phyloP scores from a whole-genome alignment of 176 grass and related monocot genomes.

The Triticum turgidum region DNA sequence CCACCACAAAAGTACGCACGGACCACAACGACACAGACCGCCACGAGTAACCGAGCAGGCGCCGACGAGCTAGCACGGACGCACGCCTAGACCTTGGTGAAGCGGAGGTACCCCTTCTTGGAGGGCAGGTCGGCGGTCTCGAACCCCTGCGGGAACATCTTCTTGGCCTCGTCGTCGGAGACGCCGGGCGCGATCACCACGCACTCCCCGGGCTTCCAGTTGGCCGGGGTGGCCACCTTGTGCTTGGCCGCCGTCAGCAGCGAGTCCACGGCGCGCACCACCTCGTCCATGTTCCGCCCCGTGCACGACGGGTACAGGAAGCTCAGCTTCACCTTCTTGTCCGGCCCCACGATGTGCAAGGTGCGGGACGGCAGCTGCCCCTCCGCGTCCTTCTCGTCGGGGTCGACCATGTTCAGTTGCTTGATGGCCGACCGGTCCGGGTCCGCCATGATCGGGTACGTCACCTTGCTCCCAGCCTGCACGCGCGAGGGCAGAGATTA shows the following conservation, averaged over 20 bases:
- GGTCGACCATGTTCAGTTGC: conserved; percentile 91
- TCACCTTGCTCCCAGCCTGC: conserved; percentile 43
- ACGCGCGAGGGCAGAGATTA: background rate
- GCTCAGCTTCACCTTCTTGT: conserved; percentile 81
- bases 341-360: conserved; percentile 70
- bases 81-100: conserved; percentile 59
- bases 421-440: conserved; percentile 47
- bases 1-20: background rate
- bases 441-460: conserved; percentile 75
- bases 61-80: background rate
- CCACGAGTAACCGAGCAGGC: background rate
- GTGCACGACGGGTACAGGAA: conserved; percentile 74
- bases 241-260: conserved; percentile 62
- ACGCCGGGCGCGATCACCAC: conserved; percentile 66
- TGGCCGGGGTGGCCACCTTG: conserved; percentile 72
- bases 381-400: conserved; percentile 61
- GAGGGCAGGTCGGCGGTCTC: conserved; percentile 66
- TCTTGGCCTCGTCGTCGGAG: conserved; percentile 73
- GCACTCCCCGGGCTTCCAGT: conserved; percentile 73
- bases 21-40: background rate
- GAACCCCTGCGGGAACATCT: conserved; percentile 54
- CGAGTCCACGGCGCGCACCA: conserved; percentile 67
- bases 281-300: conserved; percentile 90
- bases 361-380: conserved; percentile 62
- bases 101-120: conserved; percentile 74